Evolutionary conservation across 73 alveolate species (phyloP), one percentile per base, ranked within the genome.

Genomic region (Chromera velia): DNA sequence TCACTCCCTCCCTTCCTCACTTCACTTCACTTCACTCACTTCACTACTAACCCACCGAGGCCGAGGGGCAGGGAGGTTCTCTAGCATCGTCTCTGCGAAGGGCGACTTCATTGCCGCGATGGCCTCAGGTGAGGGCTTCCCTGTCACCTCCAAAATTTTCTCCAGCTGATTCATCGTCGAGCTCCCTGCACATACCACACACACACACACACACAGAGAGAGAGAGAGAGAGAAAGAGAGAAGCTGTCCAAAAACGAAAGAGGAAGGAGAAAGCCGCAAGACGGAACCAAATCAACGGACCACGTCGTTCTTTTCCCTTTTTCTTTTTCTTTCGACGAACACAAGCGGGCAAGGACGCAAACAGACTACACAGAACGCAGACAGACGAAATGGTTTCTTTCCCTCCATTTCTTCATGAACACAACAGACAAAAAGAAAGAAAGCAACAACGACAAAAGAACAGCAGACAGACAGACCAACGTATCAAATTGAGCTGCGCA

Each of bases 141-240:
- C 55, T 40, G 55, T n/a, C n/a, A 88, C 88, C 82, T 90, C 96
- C 90, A 90, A 81, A 49, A 90, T 82, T 55, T 90, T 85, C 34
- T 90, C 91, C 68, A 90, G 71, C 70, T 90, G 93, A 69, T 88
- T 89, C 86, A 88, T 88, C 33, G 94, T 89, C 63, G 92, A 85
- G 26, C 94, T 90, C 26, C 96, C 96, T 64, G 92, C 88, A 28
- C 72, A 82, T 28, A 78, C 76, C 4, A 46, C 0, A 1, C 27
- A 34, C 24, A 1, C 31, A 22, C 28, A 17, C 69, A 22, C 17
- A 1, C 32, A 9, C 6, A 1, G 7, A 1, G 17, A 1, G 28
- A 1, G 27, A 55, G 32, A 27, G 70, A 19, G 32, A 62, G 32
- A 62, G 10, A 30, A 30, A 18, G 32, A 4, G 10, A 19, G 70